A percentile compares a stretch with the other conserved stretches of the same genome.
These are phyloP conservation scores for Colletotrichum higginsianum DNA, from an alignment of 2,329 filamentous ascomycete species.

Conservation along the genomic window DNA sequence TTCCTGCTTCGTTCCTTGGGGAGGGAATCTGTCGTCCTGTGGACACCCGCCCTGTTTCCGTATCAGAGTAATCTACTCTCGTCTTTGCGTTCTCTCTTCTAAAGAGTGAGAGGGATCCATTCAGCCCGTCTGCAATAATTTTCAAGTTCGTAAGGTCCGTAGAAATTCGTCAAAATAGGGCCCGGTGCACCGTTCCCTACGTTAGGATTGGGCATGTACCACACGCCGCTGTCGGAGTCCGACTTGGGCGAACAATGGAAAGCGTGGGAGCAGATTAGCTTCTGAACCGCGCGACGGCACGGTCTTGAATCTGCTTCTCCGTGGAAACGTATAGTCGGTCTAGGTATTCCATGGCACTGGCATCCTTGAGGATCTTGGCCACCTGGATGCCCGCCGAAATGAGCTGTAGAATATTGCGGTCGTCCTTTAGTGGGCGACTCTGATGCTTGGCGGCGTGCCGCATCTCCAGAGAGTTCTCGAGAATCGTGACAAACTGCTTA, in stretches of 20 bases:
- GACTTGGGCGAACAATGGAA: conserved; percentile 13
- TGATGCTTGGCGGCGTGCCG: conserved; percentile 88
- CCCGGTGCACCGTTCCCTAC: conserved; percentile 3
- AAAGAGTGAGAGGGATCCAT: conserved; percentile 35
- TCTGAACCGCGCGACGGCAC: conserved; percentile 63
- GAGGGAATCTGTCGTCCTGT: conserved; percentile 17
- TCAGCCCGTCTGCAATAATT: conserved; percentile 29
- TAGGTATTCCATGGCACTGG: conserved; percentile 85
- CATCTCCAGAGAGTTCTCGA: conserved; percentile 92
- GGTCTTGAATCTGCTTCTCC: conserved; percentile 83
- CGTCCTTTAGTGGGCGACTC: conserved; percentile 86
- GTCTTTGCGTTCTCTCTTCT: conserved; percentile 35
- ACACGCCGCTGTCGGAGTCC: conserved; percentile 7
- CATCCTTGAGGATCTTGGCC: conserved; percentile 88
- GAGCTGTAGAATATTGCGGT: conserved; percentile 88
- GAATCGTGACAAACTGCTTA: conserved; percentile 89
- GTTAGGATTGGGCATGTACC: conserved; percentile 15
- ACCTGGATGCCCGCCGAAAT: conserved; percentile 91
- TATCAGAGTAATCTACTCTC: conserved; percentile 36
- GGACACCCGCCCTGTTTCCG: conserved; percentile 27
- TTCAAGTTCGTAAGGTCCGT: conserved; percentile 40
- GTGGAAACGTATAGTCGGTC: conserved; percentile 87
- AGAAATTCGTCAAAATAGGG: conserved; percentile 26
- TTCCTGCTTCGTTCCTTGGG: conserved; percentile 27
- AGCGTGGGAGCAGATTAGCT: conserved; percentile 43